Base-by-base conservation (phyloP, 2,329 filamentous ascomycete species). In the Paramyrothecium sp. region DNA sequence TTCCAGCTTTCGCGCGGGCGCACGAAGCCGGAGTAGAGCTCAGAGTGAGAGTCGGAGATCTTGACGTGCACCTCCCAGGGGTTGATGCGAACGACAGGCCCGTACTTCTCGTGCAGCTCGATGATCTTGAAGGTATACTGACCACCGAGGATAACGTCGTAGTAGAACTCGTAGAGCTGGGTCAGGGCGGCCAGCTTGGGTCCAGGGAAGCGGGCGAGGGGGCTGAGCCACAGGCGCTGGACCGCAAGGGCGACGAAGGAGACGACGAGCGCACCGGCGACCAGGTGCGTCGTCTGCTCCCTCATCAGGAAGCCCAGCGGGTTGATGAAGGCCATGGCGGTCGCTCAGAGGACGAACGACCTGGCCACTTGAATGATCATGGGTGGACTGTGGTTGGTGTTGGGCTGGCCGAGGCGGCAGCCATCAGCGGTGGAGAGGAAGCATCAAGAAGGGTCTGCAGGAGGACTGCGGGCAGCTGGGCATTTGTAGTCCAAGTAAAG, bases 141-240 rank as follows among this genome's bases (percentile, higher is more conserved):
- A 2, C 76, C 78, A 7, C 72, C 70, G 7, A 73, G 65, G 47
- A 76, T 55, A 20, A 78, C 66, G 55, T 80, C 76, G 57, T 78
- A 78, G 63, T 78, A 80, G 52, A 72, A 71, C 59, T 76, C 74
- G 56, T 76, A 76, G 66, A 70, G 74, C 53, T 71, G 66, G 52
- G 73, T 75, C 51, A 74, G 60, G 4, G 73, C 74, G 23, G 75
- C 73, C 33, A 77, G 67, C 59, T 63, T 73, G 54, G 74, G 74
- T 3, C 75, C 75, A 1, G 75, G 74, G 50, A 77, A 69, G 54
- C 69, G 66, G 51, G 73, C 67, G 41, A 76, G 66, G 12, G 75
- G 73, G 56, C 74, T 75, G 54, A 76, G 64, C 62, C 67, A 74
- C 22, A 76, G 60, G 53, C 74, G 64, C 54, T 65, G 64, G 54